These are phyloP conservation scores for Anthoceros angustus DNA, from an alignment of 225 moss, liverwort and hornwort species.

Conservation along the genomic window DNA sequence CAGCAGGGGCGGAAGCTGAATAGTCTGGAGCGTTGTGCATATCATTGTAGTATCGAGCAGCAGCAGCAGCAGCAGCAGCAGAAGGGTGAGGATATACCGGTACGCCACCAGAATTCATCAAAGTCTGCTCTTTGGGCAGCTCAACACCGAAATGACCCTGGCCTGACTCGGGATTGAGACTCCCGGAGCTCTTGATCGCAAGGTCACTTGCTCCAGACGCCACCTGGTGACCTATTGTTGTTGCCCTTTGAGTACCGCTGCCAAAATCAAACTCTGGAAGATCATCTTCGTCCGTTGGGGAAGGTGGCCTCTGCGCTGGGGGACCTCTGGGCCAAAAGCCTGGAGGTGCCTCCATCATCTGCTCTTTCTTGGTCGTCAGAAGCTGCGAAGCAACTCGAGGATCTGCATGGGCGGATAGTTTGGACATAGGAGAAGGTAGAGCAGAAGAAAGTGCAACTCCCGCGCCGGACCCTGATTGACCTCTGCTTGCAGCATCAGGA, in stretches of 20 bases:
- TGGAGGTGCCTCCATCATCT: conserved; percentile 10
- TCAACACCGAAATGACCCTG: conserved; percentile 1
- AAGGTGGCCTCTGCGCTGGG: conserved; percentile 11
- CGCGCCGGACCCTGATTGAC: conserved; percentile 10
- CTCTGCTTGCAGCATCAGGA: conserved; percentile 10
- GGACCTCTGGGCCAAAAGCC: conserved; percentile 16
- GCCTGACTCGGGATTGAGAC: background rate
- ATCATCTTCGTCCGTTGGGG: conserved; percentile 63
- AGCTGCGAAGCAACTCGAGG: conserved; percentile 5
- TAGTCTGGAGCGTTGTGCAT: conserved; percentile 3
- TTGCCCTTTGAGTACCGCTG: conserved; percentile 1
- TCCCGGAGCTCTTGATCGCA: background rate
- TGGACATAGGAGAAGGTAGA: conserved; percentile 6
- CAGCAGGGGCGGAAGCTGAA: background rate
- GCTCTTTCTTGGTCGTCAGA: conserved; percentile 9
- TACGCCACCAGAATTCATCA: background rate
- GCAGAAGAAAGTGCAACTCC: conserved; percentile 11
- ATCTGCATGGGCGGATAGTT: conserved; percentile 5
- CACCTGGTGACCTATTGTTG: conserved; percentile 2
- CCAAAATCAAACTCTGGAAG: conserved; percentile 89
- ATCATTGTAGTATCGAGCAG: background rate
- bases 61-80: background rate
- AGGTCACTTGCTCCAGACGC: background rate
- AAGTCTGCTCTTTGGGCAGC: conserved; percentile 1
- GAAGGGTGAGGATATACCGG: conserved; percentile 5